A percentile compares a stretch with the other conserved stretches of the same genome.
phyloP scores from a whole-genome alignment of 352 stramenopile species.

The Lagenidium giganteum region DNA sequence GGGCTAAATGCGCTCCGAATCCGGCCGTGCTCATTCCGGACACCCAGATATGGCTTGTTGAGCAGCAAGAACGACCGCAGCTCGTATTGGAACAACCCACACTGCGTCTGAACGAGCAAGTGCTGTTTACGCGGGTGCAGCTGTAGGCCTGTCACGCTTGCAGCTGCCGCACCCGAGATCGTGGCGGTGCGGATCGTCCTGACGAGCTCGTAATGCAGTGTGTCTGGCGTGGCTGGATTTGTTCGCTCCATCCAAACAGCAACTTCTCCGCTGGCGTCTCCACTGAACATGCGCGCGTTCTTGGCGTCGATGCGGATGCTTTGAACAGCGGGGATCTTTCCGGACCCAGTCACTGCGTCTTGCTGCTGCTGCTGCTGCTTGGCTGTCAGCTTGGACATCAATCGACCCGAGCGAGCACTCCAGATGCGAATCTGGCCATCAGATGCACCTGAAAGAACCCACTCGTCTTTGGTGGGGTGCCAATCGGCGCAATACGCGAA shows the following conservation, averaged over 20 bases:
- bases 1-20: constrained; percentile 53
- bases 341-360: constrained; percentile 12
- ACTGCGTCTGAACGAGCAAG: constrained; percentile 56
- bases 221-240: not conserved
- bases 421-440: constrained; percentile 49
- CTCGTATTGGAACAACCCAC: constrained; percentile 64
- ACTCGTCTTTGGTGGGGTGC: constrained; percentile 18
- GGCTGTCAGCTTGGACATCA: too few relatives aligned
- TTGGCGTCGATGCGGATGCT: constrained; percentile 44
- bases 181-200: constrained; percentile 55
- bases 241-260: constrained; percentile 31
- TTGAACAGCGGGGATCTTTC: constrained; percentile 26
- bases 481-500: constrained; percentile 71
- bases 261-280: constrained; percentile 38
- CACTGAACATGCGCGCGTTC: constrained; percentile 45
- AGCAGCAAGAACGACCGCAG: constrained; percentile 66
- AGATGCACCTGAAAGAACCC: constrained; percentile 44
- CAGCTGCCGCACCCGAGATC: too few relatives aligned
- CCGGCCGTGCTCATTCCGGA: constrained; percentile 39
- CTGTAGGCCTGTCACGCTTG: constrained; percentile 49
- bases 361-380: too few relatives aligned
- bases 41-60: constrained; percentile 59
- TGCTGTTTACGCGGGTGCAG: constrained; percentile 64
- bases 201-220: constrained; percentile 22
- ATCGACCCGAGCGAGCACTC: not conserved